Percentiles rank a stretch among this genome's conserved stretches.
phyloP scores from a whole-genome alignment of 371 early-diverging fungal species.

The Mucor indicus region DNA sequence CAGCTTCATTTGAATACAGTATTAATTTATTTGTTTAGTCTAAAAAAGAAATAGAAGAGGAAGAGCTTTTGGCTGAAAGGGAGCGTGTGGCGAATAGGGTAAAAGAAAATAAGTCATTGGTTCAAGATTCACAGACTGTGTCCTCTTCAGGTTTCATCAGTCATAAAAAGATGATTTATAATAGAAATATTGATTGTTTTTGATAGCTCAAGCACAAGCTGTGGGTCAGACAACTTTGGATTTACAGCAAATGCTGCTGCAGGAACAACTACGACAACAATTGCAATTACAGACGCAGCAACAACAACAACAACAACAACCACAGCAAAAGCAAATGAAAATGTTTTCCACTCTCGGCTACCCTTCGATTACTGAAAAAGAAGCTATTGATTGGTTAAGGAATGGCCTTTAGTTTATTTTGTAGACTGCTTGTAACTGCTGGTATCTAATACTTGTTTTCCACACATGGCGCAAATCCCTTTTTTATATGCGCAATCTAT shows the following conservation, averaged over 20 bases:
- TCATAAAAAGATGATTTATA: too few relatives aligned
- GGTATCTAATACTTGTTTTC: conserved; percentile 67
- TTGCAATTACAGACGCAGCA: background rate
- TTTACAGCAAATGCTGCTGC: background rate
- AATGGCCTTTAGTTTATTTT: conserved; percentile 37
- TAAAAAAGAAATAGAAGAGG: conserved; percentile 37
- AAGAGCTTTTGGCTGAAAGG: too few relatives aligned
- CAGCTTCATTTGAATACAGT: background rate
- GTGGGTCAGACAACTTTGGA: too few relatives aligned
- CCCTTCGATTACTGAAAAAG: conserved; percentile 29
- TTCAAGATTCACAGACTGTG: conserved; percentile 13
- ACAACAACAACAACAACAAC: conserved; percentile 4
- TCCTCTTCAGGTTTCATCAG: too few relatives aligned
- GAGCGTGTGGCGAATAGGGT: conserved; percentile 23
- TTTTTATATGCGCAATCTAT: conserved; percentile 66
- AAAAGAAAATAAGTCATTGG: conserved; percentile 22
- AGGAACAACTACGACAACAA: background rate
- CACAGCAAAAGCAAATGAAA: conserved; percentile 1
- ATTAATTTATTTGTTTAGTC: conserved; percentile 23
- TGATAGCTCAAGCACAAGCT: too few relatives aligned
- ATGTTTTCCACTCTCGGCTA: conserved; percentile 14
- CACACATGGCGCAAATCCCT: conserved; percentile 81
- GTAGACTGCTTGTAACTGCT: conserved; percentile 61
- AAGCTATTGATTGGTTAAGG: conserved; percentile 36
- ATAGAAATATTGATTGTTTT: too few relatives aligned